Evolutionary conservation across 352 stramenopile genomes (phyloP).

Genomic region (Pythium dissotocum): DNA sequence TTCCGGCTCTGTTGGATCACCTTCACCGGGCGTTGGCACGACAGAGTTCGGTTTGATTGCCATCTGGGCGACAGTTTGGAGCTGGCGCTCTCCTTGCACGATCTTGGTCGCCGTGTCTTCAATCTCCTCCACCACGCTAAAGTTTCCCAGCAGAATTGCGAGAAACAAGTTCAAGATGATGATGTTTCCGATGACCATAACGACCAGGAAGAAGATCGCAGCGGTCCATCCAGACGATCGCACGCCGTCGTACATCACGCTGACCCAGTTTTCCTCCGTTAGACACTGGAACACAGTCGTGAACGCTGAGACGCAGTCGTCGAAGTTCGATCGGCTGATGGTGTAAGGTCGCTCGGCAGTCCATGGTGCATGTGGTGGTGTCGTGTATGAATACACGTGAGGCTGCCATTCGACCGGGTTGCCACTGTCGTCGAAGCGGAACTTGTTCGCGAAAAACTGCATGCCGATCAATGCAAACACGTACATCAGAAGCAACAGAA

Average conservation of each 20-base stretch:
- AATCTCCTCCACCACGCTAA: constrained; percentile 47
- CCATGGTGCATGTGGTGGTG: constrained; percentile 40
- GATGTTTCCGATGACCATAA: constrained; percentile 82
- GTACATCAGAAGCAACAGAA: constrained; percentile 89
- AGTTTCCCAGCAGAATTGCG: constrained; percentile 85
- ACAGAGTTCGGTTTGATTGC: constrained; percentile 8
- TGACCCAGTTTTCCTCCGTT: constrained; percentile 89
- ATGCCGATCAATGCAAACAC: constrained; percentile 83
- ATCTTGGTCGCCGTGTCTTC: constrained; percentile 32
- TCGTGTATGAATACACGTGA: constrained; percentile 43
- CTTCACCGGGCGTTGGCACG: neutral
- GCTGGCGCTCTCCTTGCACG: constrained; percentile 32
- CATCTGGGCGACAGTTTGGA: constrained; percentile 18
- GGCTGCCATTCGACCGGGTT: constrained; percentile 41
- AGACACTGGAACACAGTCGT: constrained; percentile 87
- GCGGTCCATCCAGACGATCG: constrained; percentile 41
- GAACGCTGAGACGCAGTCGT: constrained; percentile 56
- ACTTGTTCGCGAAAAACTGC: constrained; percentile 86
- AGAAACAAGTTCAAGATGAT: constrained; percentile 90
- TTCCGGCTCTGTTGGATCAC: neutral
- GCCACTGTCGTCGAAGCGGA: constrained; percentile 65
- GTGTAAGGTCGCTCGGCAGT: constrained; percentile 41
- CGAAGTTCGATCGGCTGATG: constrained; percentile 54
- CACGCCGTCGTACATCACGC: constrained; percentile 83
- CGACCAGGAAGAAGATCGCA: constrained; percentile 57